These are phyloP conservation scores for Eucalyptus erythrocorys DNA, from an alignment of 345 rosid genomes.

Conservation along the genomic window DNA sequence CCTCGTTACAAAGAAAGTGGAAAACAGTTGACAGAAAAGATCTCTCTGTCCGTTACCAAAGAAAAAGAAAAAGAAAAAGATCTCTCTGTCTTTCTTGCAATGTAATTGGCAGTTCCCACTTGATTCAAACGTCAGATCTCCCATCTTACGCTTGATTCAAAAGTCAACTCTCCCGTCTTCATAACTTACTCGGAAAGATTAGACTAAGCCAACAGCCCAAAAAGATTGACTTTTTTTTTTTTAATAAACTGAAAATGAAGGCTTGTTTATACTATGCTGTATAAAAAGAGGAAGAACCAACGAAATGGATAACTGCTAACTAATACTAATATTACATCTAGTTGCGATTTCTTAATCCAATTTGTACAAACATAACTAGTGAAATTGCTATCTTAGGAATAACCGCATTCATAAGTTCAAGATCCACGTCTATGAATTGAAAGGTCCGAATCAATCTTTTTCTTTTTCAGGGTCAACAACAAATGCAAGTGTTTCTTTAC, in stretches of 20 bases:
- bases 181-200: not conserved
- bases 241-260: not conserved
- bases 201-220: not conserved
- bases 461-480: not conserved
- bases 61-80: too few relatives aligned
- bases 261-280: not conserved
- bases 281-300: not conserved
- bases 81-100: not conserved
- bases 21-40: not conserved
- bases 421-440: too few relatives aligned
- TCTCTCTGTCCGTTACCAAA: too few relatives aligned
- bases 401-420: too few relatives aligned
- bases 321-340: too few relatives aligned
- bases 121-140: not conserved
- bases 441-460: not conserved
- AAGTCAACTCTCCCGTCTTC: not conserved
- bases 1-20: not conserved
- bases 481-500: not conserved
- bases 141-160: not conserved
- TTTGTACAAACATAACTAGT: too few relatives aligned
- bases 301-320: not conserved
- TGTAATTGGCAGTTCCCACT: not conserved
- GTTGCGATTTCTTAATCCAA: not conserved
- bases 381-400: too few relatives aligned
- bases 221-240: not conserved